phyloP scores from a whole-genome alignment of 768 basidiomycete species.

The Lactifluus piperatus region DNA sequence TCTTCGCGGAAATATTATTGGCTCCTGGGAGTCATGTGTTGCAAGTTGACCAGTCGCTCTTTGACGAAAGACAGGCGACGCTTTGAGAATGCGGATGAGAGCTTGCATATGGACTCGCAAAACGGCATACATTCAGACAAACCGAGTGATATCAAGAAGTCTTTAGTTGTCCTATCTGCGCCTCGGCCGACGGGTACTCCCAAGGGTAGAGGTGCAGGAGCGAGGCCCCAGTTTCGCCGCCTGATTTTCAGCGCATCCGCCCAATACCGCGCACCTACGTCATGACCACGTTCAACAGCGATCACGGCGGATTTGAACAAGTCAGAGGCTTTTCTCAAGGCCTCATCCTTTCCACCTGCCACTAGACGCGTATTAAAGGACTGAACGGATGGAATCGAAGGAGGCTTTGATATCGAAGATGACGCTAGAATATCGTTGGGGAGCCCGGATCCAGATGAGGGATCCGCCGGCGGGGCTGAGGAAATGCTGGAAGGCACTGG shows the following conservation, averaged over 20 bases:
- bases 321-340: constrained; percentile 62
- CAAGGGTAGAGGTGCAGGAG: constrained; percentile 67
- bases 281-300: constrained; percentile 54
- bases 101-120: background rate
- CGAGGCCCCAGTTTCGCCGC: constrained; percentile 69
- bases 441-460: constrained; percentile 6
- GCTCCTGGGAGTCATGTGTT: constrained; percentile 30
- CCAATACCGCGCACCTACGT: constrained; percentile 71
- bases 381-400: constrained; percentile 43
- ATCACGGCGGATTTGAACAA: constrained; percentile 64
- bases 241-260: constrained; percentile 70
- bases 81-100: constrained; percentile 31
- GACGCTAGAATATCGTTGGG: constrained; percentile 38
- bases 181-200: constrained; percentile 68
- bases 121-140: constrained; percentile 68
- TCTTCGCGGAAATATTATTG: constrained; percentile 38
- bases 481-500: background rate
- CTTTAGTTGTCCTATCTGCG: constrained; percentile 70
- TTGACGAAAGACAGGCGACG: constrained; percentile 52
- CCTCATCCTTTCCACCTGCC: constrained; percentile 75
- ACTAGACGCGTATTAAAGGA: constrained; percentile 65
- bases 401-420: constrained; percentile 55
- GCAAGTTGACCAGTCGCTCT: constrained; percentile 64
- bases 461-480: background rate
- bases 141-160: constrained; percentile 73